Percentiles rank a stretch among this genome's conserved stretches.
Conservation (phyloP, 176 grass and related monocot species). For the Avena eriantha region DNA sequence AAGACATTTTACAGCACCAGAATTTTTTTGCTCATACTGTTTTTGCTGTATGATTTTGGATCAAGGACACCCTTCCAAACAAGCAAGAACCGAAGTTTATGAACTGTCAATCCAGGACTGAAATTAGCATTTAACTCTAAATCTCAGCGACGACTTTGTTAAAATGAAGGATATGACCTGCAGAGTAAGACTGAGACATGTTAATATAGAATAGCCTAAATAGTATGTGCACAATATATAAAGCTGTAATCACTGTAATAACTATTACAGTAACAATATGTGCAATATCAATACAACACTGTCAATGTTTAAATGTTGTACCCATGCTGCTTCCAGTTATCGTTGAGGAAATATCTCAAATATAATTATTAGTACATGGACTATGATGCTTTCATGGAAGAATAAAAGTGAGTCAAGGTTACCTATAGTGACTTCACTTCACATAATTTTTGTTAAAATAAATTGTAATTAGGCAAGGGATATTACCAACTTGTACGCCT, state of each 20-base stretch:
- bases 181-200: slow-evolving; percentile 4
- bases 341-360: neutral
- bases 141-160: neutral
- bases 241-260: neutral
- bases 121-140: neutral
- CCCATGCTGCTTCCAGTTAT: neutral
- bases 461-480: neutral
- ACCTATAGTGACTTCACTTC: neutral
- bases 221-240: neutral
- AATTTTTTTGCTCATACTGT: neutral
- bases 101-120: neutral
- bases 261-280: neutral
- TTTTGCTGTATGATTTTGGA: neutral
- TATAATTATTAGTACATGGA: no score
- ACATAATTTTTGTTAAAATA: neutral
- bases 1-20: no score
- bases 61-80: neutral
- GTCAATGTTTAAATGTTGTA: neutral
- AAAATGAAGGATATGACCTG: slow-evolving; percentile 26
- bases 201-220: neutral
- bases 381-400: neutral
- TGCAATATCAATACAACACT: neutral
- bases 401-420: neutral
- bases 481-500: slow-evolving; percentile 50
- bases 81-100: neutral